Base-by-base conservation (phyloP, 331 rosid genomes). In the Saraca asoca region DNA sequence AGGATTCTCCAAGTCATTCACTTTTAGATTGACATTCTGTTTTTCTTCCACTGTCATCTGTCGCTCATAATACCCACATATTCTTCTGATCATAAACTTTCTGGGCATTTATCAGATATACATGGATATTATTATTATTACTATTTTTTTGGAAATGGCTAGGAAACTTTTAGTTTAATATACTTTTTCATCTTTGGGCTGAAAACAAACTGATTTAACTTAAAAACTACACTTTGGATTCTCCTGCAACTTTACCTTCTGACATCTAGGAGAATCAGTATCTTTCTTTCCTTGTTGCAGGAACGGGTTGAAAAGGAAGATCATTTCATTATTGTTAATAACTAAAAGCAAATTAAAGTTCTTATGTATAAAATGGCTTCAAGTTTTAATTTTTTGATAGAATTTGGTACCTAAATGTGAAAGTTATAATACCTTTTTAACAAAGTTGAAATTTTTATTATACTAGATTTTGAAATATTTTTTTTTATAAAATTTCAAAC, bases 11-110 rank as follows among this genome's bases (percentile, higher is more conserved):
- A n/a, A 9, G 35, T 57, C n/a, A 57, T 29, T 45, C 4, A 61
- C 31, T 24, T 24, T 24, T 24, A 5, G n/a, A 3, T 51, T 63
- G 49, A 49, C 18, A 39, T 38, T 54, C 35, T 19, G 9, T 68
- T 34, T 49, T 64, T 64, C 39, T 43, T 42, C 31, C 42, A 50
- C 45, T 58, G 51, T 64, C 65, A 14, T 35, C 15, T 60, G 53
- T 45, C 66, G 65, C 74, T 55, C 60, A 5, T 38, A 70, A 62
- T 41, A 53, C 51, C 46, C 69, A 14, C 10, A 7, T 17, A 54
- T 64, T 7, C 44, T 63, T 70, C 60, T 43, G 66, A 34, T 60
- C 76, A 69, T 50, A 78, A 9, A 49, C 31, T 55, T 70, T 74
- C 60, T 34, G 60, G 54, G 6, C 39, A 53, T 33, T 43, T 63